A percentile compares a stretch with the other conserved stretches of the same genome.
Conservation (phyloP, 257 asterid genomes). For the Jacaranda copaia region DNA sequence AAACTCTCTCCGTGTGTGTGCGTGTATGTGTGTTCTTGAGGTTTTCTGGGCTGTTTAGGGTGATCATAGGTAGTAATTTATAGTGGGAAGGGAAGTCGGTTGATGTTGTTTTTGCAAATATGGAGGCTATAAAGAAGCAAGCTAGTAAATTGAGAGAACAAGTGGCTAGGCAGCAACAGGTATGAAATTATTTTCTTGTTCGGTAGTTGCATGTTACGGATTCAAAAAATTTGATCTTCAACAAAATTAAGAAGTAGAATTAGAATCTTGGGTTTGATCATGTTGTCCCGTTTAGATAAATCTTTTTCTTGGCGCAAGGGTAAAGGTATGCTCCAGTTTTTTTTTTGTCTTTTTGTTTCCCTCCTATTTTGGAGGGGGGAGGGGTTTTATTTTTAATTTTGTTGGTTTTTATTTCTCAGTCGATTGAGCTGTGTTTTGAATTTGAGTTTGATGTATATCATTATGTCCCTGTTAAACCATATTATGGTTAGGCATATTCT, state of each 20-base stretch:
- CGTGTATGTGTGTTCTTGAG: conserved; percentile 11
- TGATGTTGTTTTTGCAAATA: conserved; percentile 41
- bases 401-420: conserved; percentile 7
- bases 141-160: conserved; percentile 91
- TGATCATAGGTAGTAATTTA: conserved; percentile 19
- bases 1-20: not conserved
- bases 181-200: conserved; percentile 23
- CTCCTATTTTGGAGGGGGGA: no score
- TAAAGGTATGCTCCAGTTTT: not conserved
- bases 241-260: conserved; percentile 1
- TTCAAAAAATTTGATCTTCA: conserved; percentile 25
- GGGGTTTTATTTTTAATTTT: not conserved
- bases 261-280: conserved; percentile 32
- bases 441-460: not conserved
- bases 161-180: conserved; percentile 98
- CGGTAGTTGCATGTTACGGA: not conserved
- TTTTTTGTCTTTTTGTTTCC: not conserved
- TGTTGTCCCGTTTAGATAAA: conserved; percentile 10
- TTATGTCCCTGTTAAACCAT: not conserved
- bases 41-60: conserved; percentile 11
- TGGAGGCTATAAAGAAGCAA: conserved; percentile 97
- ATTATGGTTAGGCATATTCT: not conserved
- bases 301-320: not conserved
- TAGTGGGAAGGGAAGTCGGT: conserved; percentile 34
- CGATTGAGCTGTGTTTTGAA: not conserved